A percentile compares a stretch with the other conserved stretches of the same genome.
Evolutionary conservation across 176 grass and related monocot species (phyloP).

Genomic region (Oryza rufipogon): DNA sequence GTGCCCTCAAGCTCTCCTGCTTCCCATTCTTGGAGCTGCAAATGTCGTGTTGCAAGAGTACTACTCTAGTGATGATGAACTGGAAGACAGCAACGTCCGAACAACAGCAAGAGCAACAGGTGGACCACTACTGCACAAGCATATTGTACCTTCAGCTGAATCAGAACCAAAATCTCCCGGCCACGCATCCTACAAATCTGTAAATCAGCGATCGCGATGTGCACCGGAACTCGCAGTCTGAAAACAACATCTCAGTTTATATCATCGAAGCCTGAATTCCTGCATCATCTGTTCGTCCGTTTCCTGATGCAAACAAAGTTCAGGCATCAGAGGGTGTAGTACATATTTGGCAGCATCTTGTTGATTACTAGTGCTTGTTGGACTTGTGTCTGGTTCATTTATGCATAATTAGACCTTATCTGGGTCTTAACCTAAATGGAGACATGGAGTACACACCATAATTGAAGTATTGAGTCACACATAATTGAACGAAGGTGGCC

Average conservation of each 20-base stretch:
- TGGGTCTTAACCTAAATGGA: background rate
- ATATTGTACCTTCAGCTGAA: background rate
- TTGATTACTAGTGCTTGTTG: background rate
- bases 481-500: slow-evolving; percentile 3
- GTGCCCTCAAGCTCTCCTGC: too few species aligned
- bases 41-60: background rate
- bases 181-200: background rate
- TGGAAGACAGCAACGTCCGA: background rate
- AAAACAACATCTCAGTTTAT: background rate
- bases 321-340: too few species aligned
- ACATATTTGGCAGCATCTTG: background rate
- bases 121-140: background rate
- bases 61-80: background rate
- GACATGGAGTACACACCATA: too few species aligned
- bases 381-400: background rate
- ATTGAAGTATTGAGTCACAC: background rate
- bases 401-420: background rate
- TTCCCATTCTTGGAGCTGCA: background rate
- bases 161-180: background rate
- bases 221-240: background rate
- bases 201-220: background rate
- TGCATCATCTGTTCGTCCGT: background rate
- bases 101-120: background rate
- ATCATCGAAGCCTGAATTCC: background rate
- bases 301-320: background rate